Evolutionary conservation across 805 yeast genomes (phyloP).

Genomic region (Yarrowia phangngaensis): DNA sequence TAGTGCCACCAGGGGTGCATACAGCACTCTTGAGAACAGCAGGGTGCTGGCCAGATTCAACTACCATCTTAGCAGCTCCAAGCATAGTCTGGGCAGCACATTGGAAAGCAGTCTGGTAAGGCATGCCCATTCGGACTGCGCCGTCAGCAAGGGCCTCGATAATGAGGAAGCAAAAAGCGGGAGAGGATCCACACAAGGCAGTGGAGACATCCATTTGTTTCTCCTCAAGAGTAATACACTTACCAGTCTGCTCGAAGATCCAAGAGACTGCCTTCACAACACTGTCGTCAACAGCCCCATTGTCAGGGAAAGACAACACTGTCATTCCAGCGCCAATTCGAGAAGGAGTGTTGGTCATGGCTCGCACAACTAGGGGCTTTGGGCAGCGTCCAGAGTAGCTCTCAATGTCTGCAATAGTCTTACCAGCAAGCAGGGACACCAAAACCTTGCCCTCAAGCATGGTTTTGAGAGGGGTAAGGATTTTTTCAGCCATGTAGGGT

Average conservation of each 20-base stretch:
- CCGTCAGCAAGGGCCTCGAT: conserved; percentile 92
- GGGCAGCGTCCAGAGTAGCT: conserved; percentile 33
- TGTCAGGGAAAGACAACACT: conserved; percentile 68
- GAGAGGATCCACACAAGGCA: conserved; percentile 92
- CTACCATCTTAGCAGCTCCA: conserved; percentile 90
- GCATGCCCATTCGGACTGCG: conserved; percentile 91
- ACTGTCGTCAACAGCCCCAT: conserved; percentile 41
- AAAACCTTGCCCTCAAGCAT: conserved; percentile 54
- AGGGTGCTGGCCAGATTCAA: conserved; percentile 79
- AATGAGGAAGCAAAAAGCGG: conserved; percentile 86
- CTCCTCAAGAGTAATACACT: conserved; percentile 50
- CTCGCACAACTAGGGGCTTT: conserved; percentile 62
- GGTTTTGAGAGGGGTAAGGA: conserved; percentile 49
- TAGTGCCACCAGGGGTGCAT: conserved; percentile 97
- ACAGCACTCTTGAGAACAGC: conserved; percentile 81
- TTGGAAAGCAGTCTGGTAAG: conserved; percentile 72
- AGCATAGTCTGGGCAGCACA: conserved; percentile 92
- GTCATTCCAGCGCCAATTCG: conserved; percentile 92
- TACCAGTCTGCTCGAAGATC: conserved; percentile 45
- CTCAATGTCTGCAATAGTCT: conserved; percentile 64
- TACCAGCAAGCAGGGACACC: conserved; percentile 87
- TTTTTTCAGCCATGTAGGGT: conserved; percentile 70
- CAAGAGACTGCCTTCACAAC: conserved; percentile 40
- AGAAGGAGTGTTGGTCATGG: conserved; percentile 99
- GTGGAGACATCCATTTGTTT: conserved; percentile 96